Evolutionary conservation across 495 filamentous ascomycete species (phyloP), one percentile per base, ranked within the genome.

Genomic region (Xylaria bambusicola): DNA sequence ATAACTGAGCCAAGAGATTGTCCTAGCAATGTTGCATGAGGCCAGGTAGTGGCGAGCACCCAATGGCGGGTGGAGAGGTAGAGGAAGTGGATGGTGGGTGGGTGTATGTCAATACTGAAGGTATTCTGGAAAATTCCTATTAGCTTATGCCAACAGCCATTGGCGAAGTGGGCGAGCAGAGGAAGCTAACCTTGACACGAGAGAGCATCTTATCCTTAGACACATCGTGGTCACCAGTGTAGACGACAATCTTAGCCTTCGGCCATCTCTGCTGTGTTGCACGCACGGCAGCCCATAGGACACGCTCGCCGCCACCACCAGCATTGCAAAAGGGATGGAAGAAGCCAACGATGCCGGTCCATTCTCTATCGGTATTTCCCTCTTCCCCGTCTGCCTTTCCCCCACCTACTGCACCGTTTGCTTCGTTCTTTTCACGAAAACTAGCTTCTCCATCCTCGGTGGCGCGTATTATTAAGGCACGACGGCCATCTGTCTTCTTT

Each of bases 301-400:
- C 95, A 71, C 94, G 83, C 76, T 98, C 94, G 58, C 95, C 94
- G 40, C 94, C 94, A 31, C 94, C 94, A 26, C 93, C 94, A 40
- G 94, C 95, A 76, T 98, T 97, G 73, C 92, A 96, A 73, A 96
- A 97, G 9, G 94, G 94, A 70, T 98, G 94, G 67, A 98, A 96
- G 82, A 98, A 98, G 17, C 93, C 94, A 38, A 97, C 84, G 27
- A 97, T 76, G 4, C 92, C 92, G 62, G 87, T 78, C 89, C 89
- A 96, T 10, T 89, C 84, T 69, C 77, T 64, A 54, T 73, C 72
- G 17, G 82, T 79, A 62, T 84, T 85, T 7, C 72, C 79, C 17
- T 82, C 80, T 58, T 85, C 85, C 88, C 83, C 62, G 84, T 86
- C 12, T 72, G 78, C 21, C 83, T 79, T 61, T 88, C 83, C 62